Percentiles rank a stretch among this genome's conserved stretches.
These are phyloP conservation scores for Dothistroma pini DNA, from an alignment of 2,329 filamentous ascomycete species.

Conservation along the genomic window DNA sequence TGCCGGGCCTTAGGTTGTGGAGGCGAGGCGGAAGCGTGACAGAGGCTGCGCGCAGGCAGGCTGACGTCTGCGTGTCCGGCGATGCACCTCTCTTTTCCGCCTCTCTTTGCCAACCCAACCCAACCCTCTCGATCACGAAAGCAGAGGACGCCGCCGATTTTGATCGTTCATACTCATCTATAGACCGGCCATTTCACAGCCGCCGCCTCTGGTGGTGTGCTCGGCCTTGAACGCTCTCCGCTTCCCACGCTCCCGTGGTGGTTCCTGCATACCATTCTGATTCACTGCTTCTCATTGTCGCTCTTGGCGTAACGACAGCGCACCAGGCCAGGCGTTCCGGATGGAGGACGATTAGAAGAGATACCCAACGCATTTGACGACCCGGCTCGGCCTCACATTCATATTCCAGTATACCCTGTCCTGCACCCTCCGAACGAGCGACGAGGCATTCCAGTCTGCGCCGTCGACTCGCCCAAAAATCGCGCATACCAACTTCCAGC, in stretches of 20 bases:
- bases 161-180: conserved; percentile 19
- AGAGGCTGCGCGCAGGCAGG: background rate
- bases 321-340: conserved; percentile 16
- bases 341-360: conserved; percentile 11
- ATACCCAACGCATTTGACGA: conserved; percentile 9
- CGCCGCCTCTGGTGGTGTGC: conserved; percentile 36
- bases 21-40: background rate
- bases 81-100: background rate
- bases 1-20: too few relatives aligned
- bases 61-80: background rate
- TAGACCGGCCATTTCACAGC: conserved; percentile 31
- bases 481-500: conserved; percentile 9
- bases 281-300: background rate
- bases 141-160: conserved; percentile 15
- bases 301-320: conserved; percentile 5
- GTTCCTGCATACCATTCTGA: background rate
- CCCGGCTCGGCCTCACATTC: conserved; percentile 3
- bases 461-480: conserved; percentile 10
- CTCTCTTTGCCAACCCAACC: background rate
- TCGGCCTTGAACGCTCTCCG: conserved; percentile 24
- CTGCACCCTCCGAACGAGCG: background rate
- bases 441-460: background rate
- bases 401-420: conserved; percentile 5
- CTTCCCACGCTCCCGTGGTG: conserved; percentile 10
- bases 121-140: background rate